These are phyloP conservation scores for Phellopilus nigrolimitatus DNA, from an alignment of 1,284 basidiomycete genomes.

Conservation along the genomic window DNA sequence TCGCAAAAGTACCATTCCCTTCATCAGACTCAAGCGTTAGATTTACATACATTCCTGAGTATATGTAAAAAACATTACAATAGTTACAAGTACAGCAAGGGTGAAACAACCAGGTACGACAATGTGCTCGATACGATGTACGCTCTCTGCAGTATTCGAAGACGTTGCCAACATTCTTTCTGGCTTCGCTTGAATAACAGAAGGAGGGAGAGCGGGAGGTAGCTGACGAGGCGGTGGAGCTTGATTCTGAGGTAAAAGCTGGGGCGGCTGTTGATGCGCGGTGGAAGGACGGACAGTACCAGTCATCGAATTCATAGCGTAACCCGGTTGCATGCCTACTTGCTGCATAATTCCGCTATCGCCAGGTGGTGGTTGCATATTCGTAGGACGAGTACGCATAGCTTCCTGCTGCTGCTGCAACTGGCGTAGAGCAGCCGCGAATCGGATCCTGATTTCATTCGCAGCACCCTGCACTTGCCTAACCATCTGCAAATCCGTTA, in stretches of 20 bases:
- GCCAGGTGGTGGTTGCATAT: too few species aligned
- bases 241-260: constrained; percentile 9
- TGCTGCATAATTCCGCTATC: too few species aligned
- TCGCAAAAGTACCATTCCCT: too few species aligned
- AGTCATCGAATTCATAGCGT: not conserved
- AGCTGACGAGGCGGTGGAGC: constrained; percentile 2
- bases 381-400: too few species aligned
- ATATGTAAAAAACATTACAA: too few species aligned
- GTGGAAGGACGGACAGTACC: constrained; percentile 14
- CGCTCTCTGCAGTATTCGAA: not conserved
- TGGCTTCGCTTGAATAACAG: constrained; percentile 3
- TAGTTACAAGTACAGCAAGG: constrained; percentile 14
- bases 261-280: constrained; percentile 7
- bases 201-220: constrained; percentile 13
- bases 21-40: too few species aligned
- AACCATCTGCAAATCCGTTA: constrained; percentile 41
- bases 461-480: constrained; percentile 38
- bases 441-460: not conserved
- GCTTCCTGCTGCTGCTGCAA: too few species aligned
- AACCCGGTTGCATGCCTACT: too few species aligned
- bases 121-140: constrained; percentile 13
- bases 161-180: not conserved
- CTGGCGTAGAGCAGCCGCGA: too few species aligned
- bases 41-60: too few species aligned
- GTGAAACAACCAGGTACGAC: constrained; percentile 1